Evolutionary conservation across 495 filamentous ascomycete genomes (phyloP).

Genomic region (Aspergillus carlsbadensis): DNA sequence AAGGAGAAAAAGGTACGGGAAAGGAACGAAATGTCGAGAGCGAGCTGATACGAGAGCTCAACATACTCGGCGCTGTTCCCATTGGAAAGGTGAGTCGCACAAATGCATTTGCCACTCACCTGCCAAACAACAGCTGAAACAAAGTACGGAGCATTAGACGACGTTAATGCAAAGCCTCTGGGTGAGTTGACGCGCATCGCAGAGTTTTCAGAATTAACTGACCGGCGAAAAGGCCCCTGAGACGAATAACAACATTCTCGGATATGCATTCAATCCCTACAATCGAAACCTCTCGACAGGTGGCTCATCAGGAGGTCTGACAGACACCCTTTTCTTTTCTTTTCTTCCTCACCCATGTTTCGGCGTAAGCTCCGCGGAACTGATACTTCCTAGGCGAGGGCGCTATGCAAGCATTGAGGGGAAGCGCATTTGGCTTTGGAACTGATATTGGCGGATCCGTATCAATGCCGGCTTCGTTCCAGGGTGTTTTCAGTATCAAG

Average conservation of each 20-base stretch:
- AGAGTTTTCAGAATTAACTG: neutral
- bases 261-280: conserved; percentile 12
- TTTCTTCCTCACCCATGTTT: neutral
- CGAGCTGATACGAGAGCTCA: conserved; percentile 7
- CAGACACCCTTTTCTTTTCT: neutral
- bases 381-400: conserved; percentile 7
- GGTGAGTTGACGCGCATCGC: neutral
- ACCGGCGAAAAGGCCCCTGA: conserved; percentile 3
- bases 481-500: conserved; percentile 8
- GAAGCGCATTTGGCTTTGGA: conserved; percentile 10
- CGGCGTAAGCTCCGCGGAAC: neutral
- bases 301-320: conserved; percentile 11
- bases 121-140: conserved; percentile 3
- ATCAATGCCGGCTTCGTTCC: conserved; percentile 8
- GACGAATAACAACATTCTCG: conserved; percentile 11
- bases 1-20: conserved; percentile 8
- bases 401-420: conserved; percentile 8
- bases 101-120: neutral
- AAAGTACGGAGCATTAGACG: conserved; percentile 8
- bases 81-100: conserved; percentile 10
- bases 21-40: conserved; percentile 5
- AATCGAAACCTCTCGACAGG: conserved; percentile 9
- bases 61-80: conserved; percentile 7
- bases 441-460: conserved; percentile 10
- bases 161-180: conserved; percentile 10